Evolutionary conservation across 1,139 yeast species (phyloP).

Genomic region (Waltiozyma sp.): DNA sequence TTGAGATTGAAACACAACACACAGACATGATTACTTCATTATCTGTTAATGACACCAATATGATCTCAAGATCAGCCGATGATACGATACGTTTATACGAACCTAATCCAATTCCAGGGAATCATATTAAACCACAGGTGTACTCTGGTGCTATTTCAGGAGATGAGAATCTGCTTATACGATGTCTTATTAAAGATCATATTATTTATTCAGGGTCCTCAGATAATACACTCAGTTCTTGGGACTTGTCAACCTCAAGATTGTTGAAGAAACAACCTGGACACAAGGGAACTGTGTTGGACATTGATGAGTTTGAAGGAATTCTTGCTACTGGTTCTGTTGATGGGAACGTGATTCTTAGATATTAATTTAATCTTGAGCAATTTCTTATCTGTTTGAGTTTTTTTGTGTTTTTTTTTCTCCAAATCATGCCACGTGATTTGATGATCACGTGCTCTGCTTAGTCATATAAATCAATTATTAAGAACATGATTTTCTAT

Average conservation of each 20-base stretch:
- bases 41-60: constrained; percentile 36
- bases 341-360: constrained; percentile 39
- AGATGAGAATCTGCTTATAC: constrained; percentile 38
- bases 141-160: constrained; percentile 55
- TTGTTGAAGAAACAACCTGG: constrained; percentile 42
- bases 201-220: constrained; percentile 49
- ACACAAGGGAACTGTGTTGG: constrained; percentile 52
- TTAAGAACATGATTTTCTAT: no score
- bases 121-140: constrained; percentile 21
- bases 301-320: constrained; percentile 38
- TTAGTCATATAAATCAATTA: no score
- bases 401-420: no score
- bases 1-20: constrained; percentile 37
- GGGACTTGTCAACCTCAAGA: constrained; percentile 48
- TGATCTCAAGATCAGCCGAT: constrained; percentile 48
- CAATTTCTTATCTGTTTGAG: no score
- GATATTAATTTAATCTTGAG: no score
- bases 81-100: constrained; percentile 48
- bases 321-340: constrained; percentile 35
- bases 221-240: constrained; percentile 45
- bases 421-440: no score
- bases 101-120: constrained; percentile 14
- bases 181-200: constrained; percentile 29
- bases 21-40: constrained; percentile 41
- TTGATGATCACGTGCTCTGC: no score